Evolutionary conservation across 352 stramenopile species (phyloP).

Genomic region (Albugo candida): DNA sequence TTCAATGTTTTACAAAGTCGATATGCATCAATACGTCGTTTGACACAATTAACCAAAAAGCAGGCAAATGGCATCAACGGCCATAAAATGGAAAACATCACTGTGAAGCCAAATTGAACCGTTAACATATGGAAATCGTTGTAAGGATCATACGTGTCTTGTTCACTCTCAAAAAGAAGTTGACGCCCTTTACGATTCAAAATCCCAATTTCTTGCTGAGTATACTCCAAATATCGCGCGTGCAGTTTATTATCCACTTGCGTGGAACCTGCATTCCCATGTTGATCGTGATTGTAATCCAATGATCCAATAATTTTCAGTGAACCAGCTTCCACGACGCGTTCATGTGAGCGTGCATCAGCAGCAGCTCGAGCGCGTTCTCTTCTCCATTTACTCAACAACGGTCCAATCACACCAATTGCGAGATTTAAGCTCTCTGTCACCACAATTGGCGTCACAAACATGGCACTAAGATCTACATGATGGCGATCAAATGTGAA

Average conservation of each 20-base stretch:
- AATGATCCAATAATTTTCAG: conserved; percentile 70
- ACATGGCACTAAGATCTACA: conserved; percentile 71
- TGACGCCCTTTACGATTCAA: conserved; percentile 45
- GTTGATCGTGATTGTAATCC: conserved; percentile 42
- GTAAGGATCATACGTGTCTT: conserved; percentile 56
- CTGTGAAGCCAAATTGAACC: conserved; percentile 51
- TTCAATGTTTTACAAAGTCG: conserved; percentile 49
- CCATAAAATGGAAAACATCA: conserved; percentile 72
- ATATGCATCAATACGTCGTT: conserved; percentile 42
- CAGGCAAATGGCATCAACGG: conserved; percentile 53
- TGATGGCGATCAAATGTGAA: conserved; percentile 73
- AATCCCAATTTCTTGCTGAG: conserved; percentile 32
- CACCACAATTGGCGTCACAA: conserved; percentile 72
- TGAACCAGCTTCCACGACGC: conserved; percentile 37
- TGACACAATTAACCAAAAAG: conserved; percentile 50
- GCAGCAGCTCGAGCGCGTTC: conserved; percentile 34
- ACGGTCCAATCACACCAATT: conserved; percentile 35
- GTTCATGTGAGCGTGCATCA: conserved; percentile 41
- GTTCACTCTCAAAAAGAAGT: conserved; percentile 49
- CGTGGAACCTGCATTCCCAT: conserved; percentile 6
- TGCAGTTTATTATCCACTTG: conserved; percentile 57
- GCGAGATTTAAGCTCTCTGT: conserved; percentile 68
- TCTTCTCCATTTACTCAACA: conserved; percentile 42
- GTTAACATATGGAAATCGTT: conserved; percentile 54
- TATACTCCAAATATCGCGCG: conserved; percentile 45